These are phyloP conservation scores for Batkoa obscura DNA, from an alignment of 371 early-diverging fungal species.

Conservation along the genomic window DNA sequence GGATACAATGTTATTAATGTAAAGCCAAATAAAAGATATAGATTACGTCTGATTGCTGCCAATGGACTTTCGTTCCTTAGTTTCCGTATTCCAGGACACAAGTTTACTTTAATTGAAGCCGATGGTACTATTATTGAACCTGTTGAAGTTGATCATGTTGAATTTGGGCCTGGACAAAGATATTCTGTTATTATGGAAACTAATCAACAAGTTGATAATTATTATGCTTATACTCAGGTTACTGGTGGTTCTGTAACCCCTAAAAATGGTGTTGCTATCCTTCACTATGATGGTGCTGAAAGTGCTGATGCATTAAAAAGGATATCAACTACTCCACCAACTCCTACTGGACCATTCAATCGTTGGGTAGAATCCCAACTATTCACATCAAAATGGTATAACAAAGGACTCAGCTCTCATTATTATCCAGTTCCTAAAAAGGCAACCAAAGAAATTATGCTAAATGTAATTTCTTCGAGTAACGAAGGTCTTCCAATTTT, in stretches of 20 bases:
- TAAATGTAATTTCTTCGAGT: too few species aligned
- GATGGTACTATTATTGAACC: conserved; percentile 18
- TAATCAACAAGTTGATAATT: conserved; percentile 14
- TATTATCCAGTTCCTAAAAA: too few species aligned
- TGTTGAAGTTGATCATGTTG: conserved; percentile 11
- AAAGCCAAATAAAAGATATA: neutral
- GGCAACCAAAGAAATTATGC: too few species aligned
- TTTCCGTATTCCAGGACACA: conserved; percentile 18
- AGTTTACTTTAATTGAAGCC: conserved; percentile 17
- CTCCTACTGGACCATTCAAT: neutral
- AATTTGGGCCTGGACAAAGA: conserved; percentile 16
- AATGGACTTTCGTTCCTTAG: neutral
- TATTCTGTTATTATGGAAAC: conserved; percentile 19
- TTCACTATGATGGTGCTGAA: conserved; percentile 16
- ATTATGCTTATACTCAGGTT: conserved; percentile 14
- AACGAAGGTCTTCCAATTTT: neutral
- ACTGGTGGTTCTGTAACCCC: conserved; percentile 7
- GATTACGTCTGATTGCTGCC: neutral
- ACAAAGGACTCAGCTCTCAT: neutral
- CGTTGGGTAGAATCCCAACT: neutral
- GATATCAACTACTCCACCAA: conserved; percentile 3
- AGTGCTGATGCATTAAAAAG: too few species aligned
- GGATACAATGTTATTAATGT: neutral
- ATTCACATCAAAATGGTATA: neutral
- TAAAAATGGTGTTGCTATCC: conserved; percentile 11